Base-by-base conservation (phyloP, 306 rosid species). In the Macrotyloma uniflorum region DNA sequence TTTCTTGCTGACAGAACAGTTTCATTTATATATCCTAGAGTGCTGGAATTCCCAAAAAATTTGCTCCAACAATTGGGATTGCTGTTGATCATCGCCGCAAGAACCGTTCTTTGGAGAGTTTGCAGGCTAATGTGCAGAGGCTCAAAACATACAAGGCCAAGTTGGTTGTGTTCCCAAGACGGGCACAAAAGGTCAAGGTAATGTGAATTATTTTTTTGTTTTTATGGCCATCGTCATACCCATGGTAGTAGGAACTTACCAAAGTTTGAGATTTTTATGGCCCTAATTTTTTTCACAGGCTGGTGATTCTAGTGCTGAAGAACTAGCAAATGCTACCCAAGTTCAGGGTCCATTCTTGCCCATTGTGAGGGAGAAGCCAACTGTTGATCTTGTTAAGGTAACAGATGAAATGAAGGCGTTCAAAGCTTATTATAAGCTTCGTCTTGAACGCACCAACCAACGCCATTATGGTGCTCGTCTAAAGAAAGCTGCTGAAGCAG, bases 401-500 rank as follows among this genome's bases (percentile, higher is more conserved):
- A 89, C 93, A 0, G 84, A 83, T 10, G 93, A 91, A 10, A 80
- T 91, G 91, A 89, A 86, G 72, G 72, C 89, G 0, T 85, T 89
- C 20, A 87, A 86, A 69, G 93, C 93, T 16, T 91, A 87, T 23
- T 85, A 89, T 82, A 91, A 89, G 84, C 89, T 89, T 43, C 91
- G 91, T 2, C 53, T 86, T 9, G 91, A 91, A 47, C 83, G 90
- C 59, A 89, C 77, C 5, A 87, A 91, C 64, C 6, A 74, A 15
- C 88, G 89, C 16, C 91, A 89, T 42, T 47, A 72, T 40, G 93
- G 96, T 72, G 93, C 83, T 30, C 80, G 96, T 53, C 38, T 79
- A 66, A 91, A 91, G 85, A 89, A 14, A 68, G 96, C 91, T 5
- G 91, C 91, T 0, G 93, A 91, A 75, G 93, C 93, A 3, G 96